Base-by-base conservation (phyloP, 352 stramenopile species). In the Phytopythium helicoides region DNA sequence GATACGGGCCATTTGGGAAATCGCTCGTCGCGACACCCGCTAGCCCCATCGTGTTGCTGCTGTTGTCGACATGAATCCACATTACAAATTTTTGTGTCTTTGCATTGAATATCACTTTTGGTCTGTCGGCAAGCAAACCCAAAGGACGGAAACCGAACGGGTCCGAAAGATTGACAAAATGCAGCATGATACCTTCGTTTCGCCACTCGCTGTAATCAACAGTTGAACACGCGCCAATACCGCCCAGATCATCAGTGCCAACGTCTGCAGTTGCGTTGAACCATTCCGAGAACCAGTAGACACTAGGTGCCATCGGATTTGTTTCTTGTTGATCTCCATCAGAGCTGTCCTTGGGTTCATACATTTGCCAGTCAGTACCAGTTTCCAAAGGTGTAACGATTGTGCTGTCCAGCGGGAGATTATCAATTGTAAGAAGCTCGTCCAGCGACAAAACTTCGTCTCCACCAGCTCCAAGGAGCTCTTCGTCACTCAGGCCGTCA, bases 1-100 rank as follows among this genome's bases (percentile, higher is more conserved):
- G 21, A 64, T 98, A 99, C 3, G 95, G 96, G 1, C 96, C 96
- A 39, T 96, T 95, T 1, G 90, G 87, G 58, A 92, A 97, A 10
- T 73, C 54, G 37, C 85, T 94, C 1, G 78, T 91, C 8, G 95
- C 94, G 3, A 98, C 86, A 11, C 86, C 93, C 5, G 74, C 90
- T 42, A 98, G 73, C 22, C 89, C 95, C 62, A 98, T 85, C 1
- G 82, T 81, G 52, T 92, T 89, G 14, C 62, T 78, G 8, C 47
- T 60, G 58, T 97, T 94, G 62, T 98, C 93, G 14, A 98, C 84
- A 40, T 95, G 85, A 76, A 97, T 95, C 96, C 96, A 99, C 95
- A 99, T 98, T 3, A 99, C 95, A 60, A 96, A 98, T 31, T 89
- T 74, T 33, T 74, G 56, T 7, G 77, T 95, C 3, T 64, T 60